Base-by-base conservation (phyloP, 768 basidiomycete species). In the Pholiota conissans region DNA sequence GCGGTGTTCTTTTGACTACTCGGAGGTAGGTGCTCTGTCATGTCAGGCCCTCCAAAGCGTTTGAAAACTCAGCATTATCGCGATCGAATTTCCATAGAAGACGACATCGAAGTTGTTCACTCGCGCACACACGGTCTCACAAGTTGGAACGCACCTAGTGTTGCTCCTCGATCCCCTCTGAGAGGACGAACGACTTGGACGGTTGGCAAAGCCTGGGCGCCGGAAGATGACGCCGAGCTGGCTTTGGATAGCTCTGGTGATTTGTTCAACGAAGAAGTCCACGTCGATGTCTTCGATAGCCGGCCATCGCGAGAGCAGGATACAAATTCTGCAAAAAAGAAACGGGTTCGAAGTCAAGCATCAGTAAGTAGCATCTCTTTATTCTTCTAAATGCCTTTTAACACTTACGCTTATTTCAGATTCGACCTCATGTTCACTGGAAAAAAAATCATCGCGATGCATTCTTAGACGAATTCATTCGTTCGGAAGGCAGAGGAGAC, bases 381-480 rank as follows among this genome's bases (percentile, higher is more conserved):
- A 2, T 9, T 16, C 10, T 35, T 11, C 9, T 10, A 16, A 35
- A 9, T 35, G 16, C 34, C 2, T 3, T 10, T 9, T 35, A 35
- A 3, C 13, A 13, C 5, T 32, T 32, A 13, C 10, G 10, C 2
- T 35, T 35, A 11, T 35, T 11, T 35, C n/a, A 35, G 34, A 9
- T 35, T 35, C 10, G 34, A 35, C 34, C 34, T 11, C 34, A 35
- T 10, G 55, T 61, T 13, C 39, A 52, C 2, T 61, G 59, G 59
- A 52, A 34, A 14, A 16, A 40, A 11, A 20, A 24, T 27, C 45
- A 51, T 28, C 62, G 55, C 20, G 40, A 49, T n/a, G 5, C 22
- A 30, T 61, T 56, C 28, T 37, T 61, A 7, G 55, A 61, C 9
- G 55, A 61, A 49, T 34, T 56, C 8, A 3, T 56, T 3, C 37